These are phyloP conservation scores for Perkinsus marinus DNA, from an alignment of 169 alveolate species.

Conservation along the genomic window DNA sequence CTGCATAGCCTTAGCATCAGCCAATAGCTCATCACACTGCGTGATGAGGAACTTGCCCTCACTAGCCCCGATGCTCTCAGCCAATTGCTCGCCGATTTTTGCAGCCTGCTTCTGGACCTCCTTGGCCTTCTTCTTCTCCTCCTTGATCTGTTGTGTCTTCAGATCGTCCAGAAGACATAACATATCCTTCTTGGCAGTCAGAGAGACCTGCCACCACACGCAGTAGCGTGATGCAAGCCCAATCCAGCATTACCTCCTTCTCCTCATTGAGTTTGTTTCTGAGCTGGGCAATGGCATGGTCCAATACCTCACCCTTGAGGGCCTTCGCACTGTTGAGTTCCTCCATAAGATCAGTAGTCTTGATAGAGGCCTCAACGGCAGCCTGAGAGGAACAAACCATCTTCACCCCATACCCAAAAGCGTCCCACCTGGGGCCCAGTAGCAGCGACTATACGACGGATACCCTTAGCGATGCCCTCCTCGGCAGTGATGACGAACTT, in stretches of 20 bases:
- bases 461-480: constrained; percentile 76
- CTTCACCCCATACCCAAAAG: constrained; percentile 31
- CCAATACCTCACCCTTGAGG: background rate
- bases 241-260: background rate
- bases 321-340: background rate
- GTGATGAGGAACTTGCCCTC: background rate
- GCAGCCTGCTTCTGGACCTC: background rate
- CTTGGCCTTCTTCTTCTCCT: background rate
- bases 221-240: background rate
- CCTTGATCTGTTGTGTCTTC: background rate
- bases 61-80: background rate
- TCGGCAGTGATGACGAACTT: constrained; percentile 54
- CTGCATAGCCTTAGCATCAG: background rate
- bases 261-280: background rate
- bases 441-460: constrained; percentile 63
- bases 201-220: background rate
- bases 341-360: background rate
- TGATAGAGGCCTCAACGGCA: background rate
- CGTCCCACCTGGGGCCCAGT: constrained; percentile 55
- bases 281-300: constrained; percentile 18
- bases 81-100: background rate
- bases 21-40: background rate
- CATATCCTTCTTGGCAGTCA: background rate
- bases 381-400: constrained; percentile 12
- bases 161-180: background rate